Conservation (phyloP, 169 alveolate genomes). For the Condylostoma magnum region DNA sequence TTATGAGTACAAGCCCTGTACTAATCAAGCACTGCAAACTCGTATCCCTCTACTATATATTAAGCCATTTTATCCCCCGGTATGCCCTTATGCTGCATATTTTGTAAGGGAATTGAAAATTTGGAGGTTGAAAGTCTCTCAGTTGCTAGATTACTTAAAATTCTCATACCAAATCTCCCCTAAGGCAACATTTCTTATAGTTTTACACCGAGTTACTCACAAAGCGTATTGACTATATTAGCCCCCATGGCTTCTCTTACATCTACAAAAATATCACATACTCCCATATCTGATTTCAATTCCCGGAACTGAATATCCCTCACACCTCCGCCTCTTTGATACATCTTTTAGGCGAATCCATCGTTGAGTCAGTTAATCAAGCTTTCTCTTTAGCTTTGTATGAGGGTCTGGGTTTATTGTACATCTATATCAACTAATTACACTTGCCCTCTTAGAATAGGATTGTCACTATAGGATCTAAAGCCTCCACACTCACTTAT, state of each 20-base stretch:
- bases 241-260: slow-evolving; percentile 88
- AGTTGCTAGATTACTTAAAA: slow-evolving; percentile 69
- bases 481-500: slow-evolving; percentile 79
- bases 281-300: slow-evolving; percentile 45
- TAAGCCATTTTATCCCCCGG: slow-evolving; percentile 78
- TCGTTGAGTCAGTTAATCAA: slow-evolving; percentile 70
- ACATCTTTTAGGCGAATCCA: slow-evolving; percentile 69
- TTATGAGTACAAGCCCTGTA: slow-evolving; percentile 85
- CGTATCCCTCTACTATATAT: slow-evolving; percentile 68
- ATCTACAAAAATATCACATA: slow-evolving; percentile 70
- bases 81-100: slow-evolving; percentile 56
- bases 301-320: slow-evolving; percentile 55
- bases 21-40: slow-evolving; percentile 71
- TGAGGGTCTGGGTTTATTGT: slow-evolving; percentile 28
- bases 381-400: slow-evolving; percentile 52
- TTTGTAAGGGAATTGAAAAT: slow-evolving; percentile 63
- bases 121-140: slow-evolving; percentile 69
- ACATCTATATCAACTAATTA: slow-evolving; percentile 54
- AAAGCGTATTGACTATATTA: slow-evolving; percentile 73
- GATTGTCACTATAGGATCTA: slow-evolving; percentile 54
- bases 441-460: slow-evolving; percentile 75
- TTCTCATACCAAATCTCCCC: slow-evolving; percentile 72
- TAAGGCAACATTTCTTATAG: slow-evolving; percentile 41
- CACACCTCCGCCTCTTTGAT: slow-evolving; percentile 88
- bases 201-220: slow-evolving; percentile 68